Conservation (phyloP, 805 yeast species). For the Aciculoconidium aculeatum region DNA sequence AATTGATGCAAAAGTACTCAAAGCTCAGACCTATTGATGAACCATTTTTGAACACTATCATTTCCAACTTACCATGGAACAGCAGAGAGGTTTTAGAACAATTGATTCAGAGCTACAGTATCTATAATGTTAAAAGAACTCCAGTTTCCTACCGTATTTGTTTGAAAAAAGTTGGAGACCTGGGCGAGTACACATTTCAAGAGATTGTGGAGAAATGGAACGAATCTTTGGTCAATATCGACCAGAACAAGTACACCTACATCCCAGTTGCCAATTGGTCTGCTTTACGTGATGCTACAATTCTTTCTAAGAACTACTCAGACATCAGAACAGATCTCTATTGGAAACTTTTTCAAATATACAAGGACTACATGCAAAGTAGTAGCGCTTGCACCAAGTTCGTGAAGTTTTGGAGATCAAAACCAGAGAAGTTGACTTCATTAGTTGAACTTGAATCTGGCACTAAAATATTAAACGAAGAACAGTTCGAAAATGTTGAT, state of each 20-base stretch:
- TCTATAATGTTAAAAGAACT: constrained; percentile 54
- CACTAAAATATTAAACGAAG: too few species aligned
- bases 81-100: constrained; percentile 60
- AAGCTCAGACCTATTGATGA: constrained; percentile 61
- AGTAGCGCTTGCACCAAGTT: constrained; percentile 23
- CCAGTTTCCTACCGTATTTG: constrained; percentile 68
- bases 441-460: too few species aligned
- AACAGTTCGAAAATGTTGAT: too few species aligned
- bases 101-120: constrained; percentile 52
- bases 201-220: constrained; percentile 58
- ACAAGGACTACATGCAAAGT: constrained; percentile 38
- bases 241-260: constrained; percentile 47
- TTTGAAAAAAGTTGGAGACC: constrained; percentile 65
- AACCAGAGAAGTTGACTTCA: constrained; percentile 15
- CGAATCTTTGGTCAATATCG: constrained; percentile 40
- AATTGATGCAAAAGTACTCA: constrained; percentile 51
- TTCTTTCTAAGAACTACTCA: constrained; percentile 32
- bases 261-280: constrained; percentile 86
- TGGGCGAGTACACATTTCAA: constrained; percentile 42
- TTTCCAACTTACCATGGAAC: constrained; percentile 65
- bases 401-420: constrained; percentile 25
- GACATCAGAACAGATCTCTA: constrained; percentile 48
- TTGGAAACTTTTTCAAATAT: constrained; percentile 45
- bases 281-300: constrained; percentile 72
- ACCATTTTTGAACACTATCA: constrained; percentile 72